Evolutionary conservation across 768 basidiomycete genomes (phyloP), one percentile per base, ranked within the genome.

Genomic region (Boletus barrowsii): DNA sequence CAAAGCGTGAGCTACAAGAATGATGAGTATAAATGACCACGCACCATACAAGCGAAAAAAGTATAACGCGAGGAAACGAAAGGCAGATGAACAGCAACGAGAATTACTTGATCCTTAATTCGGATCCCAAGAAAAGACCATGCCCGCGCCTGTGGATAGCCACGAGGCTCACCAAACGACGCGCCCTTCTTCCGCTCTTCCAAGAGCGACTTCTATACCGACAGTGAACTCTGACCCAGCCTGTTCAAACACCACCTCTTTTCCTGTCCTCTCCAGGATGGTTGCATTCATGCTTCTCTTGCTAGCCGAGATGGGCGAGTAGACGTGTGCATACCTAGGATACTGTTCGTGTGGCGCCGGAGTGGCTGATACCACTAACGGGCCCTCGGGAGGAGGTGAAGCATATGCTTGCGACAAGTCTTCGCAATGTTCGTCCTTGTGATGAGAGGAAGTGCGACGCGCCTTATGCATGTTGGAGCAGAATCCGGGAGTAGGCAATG

Each of bases 131-230:
- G 14, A 36, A 45, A 10, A n/a, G 37, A 39, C 47, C 40, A 20
- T 29, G 24, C 40, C 42, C 22, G 14, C 22, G 20, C 29, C 49
- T 33, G 30, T 20, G 44, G 42, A 37, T 13, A 15, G 47, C 30
- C 33, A 42, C 37, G 29, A 35, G 44, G 47, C n/a, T 68, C 51
- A 70, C 68, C 70, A 69, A 20, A 70, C 55, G 1, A 68, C 61
- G 2, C 67, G 59, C 6, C 71, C 68, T 42, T 72, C 70, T 36
- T 70, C 69, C 24, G 68, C 71, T 45, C 67, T 60, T 54, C 69
- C 68, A 18, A 70, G 57, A 22, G 68, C 64, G 11, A 70, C 65
- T 41, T 70, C 70, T 29, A 72, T 53, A 15, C 69, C 71, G 29
- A 67, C 57, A 1, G 61, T 61, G 26, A 60, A 71, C 43, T 63